Percentiles rank a stretch among this genome's conserved stretches.
phyloP scores from a whole-genome alignment of 2,329 filamentous ascomycete genomes.

The Escovopsis sp. region DNA sequence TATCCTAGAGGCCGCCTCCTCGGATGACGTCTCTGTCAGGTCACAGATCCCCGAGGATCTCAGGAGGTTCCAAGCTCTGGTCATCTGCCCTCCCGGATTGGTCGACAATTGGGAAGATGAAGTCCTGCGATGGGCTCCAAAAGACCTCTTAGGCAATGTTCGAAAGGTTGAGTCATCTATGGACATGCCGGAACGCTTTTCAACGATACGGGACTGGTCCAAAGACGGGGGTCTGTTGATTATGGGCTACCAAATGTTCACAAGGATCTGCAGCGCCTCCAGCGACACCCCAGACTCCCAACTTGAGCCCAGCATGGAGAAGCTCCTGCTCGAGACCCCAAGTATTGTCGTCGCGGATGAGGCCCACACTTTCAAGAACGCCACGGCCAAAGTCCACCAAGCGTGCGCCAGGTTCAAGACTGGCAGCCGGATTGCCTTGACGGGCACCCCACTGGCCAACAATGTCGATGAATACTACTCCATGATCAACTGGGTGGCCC shows the following conservation, averaged over 20 bases:
- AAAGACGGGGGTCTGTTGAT: constrained; percentile 56
- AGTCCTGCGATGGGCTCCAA: constrained; percentile 52
- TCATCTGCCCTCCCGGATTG: constrained; percentile 62
- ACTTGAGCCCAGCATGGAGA: constrained; percentile 8
- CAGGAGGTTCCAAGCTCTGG: constrained; percentile 46
- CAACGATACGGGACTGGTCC: constrained; percentile 44
- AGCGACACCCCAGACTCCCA: constrained; percentile 8
- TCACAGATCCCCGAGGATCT: constrained; percentile 56
- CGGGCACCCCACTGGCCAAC: constrained; percentile 76
- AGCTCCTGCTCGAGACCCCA: constrained; percentile 43
- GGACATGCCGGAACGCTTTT: constrained; percentile 22
- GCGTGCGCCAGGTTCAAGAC: constrained; percentile 48
- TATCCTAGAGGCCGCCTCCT: constrained; percentile 50
- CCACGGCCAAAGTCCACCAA: constrained; percentile 32
- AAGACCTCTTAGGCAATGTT: constrained; percentile 38
- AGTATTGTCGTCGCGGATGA: constrained; percentile 74
- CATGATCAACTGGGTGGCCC: constrained; percentile 82
- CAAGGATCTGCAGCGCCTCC: constrained; percentile 12
- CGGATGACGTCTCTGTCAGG: constrained; percentile 37
- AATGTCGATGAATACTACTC: constrained; percentile 69
- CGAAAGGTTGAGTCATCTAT: constrained; percentile 36
- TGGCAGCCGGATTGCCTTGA: constrained; percentile 63
- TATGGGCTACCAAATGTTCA: constrained; percentile 50
- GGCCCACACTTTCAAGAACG: constrained; percentile 66
- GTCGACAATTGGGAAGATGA: constrained; percentile 78